Base-by-base conservation (phyloP, 768 basidiomycete genomes). In the Tubosaeta sp. region DNA sequence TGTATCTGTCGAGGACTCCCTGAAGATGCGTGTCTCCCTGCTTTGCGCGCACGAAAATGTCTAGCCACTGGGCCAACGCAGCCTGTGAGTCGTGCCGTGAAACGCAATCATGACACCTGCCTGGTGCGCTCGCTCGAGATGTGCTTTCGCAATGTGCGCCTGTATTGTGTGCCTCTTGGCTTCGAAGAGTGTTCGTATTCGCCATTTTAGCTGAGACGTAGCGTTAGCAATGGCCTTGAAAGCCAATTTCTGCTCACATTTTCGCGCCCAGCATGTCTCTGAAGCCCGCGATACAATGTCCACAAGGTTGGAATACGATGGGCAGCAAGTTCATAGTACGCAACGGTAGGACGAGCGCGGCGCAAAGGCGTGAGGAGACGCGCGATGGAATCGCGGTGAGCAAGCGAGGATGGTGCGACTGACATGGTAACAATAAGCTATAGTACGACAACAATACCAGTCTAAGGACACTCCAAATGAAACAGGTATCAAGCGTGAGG, bases 231-330 rank as follows among this genome's bases (percentile, higher is more conserved):
- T 24, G 16, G 30, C 3, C 2, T 27, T 7, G 13, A n/a, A 45
- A 36, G 36, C 3, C n/a, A 29, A 24, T n/a, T 1, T 64, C 1
- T 19, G 16, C 80, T 48, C 58, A 88, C 86, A 61, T 79, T 72
- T 24, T 78, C 74, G 13, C 74, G 74, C 1, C 81, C 78, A 6
- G 86, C 75, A 35, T 75, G 59, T 25, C 75, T 70, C 43, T 89
- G 67, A 13, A 94, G 73, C 4, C 81, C 80, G 19, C 90, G 77
- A 65, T 93, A 94, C 5, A 94, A 70, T 0, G 74, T 67, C 86
- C 88, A 90, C 58, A 87, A 65, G 0, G 89, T 91, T 3, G 92
- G 90, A 24, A 84, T 68, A 19, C 84, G 79, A 64, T 94, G 92
- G 0, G 83, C 84, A 0, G 76, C 72, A 24, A 91, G 82, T 44